Base-by-base conservation (phyloP, 768 basidiomycete genomes). In the Calocybe gangraenosa region DNA sequence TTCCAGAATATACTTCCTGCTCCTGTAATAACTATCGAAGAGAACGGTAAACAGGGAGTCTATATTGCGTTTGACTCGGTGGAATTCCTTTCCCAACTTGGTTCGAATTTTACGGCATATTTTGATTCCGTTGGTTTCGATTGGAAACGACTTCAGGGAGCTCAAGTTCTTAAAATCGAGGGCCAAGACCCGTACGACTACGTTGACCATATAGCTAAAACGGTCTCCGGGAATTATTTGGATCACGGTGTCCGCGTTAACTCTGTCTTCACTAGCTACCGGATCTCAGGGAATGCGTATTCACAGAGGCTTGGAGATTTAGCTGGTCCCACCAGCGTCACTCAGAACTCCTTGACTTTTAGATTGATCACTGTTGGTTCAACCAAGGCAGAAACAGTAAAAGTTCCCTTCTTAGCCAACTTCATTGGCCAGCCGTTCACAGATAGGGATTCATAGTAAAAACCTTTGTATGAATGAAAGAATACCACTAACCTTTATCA, bases 231-330 rank as follows among this genome's bases (percentile, higher is more conserved):
- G 3, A 81, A 82, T 51, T 83, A 74, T 57, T 65, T 84, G 38
- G 79, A 82, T 55, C 79, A 81, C 50, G 76, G 76, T 22, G 69
- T 83, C 35, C 73, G 82, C 25, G 74, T 82, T 32, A 84, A 83
- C 62, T 77, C 74, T 32, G 81, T 76, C 3, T 76, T 79, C 61
- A 76, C 71, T 23, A 77, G 77, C 54, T 83, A 83, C 56, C 65
- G 77, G 19, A 69, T 77, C 28, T 65, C 67, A 0, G 67, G 58
- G 8, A 65, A 64, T 0, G 54, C 46, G n/a, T 79, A 75, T 52
- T 78, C 76, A n/a, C 81, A 83, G 59, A 69, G 79, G 10, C 54
- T 84, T 38, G 82, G 71, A 6, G 69, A 72, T 51, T 64, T 80
- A 25, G 80, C 81, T 35, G 79, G 81, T 2, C 77, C 76, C 11